phyloP scores from a whole-genome alignment of 139 green algal species.

The Haematococcus lacustris region DNA sequence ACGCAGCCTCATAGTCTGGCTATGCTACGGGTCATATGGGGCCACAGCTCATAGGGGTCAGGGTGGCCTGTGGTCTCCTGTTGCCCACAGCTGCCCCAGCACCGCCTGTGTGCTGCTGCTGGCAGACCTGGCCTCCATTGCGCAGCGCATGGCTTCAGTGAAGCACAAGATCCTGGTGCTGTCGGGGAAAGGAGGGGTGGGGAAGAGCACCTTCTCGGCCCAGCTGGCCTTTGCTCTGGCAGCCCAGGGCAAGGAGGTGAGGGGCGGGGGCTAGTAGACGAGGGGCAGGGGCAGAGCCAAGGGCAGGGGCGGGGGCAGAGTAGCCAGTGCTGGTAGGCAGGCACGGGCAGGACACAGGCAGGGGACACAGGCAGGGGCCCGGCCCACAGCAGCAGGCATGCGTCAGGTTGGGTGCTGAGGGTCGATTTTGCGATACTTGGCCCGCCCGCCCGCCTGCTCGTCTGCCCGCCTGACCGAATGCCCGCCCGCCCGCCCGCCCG shows the following conservation, averaged over 20 bases:
- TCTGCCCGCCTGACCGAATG: no score
- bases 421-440: no score
- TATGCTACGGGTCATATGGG: neutral
- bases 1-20: neutral
- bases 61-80: neutral
- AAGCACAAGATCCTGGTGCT: constrained; percentile 92
- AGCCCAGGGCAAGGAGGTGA: constrained; percentile 51
- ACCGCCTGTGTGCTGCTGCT: neutral
- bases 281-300: no score
- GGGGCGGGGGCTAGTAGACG: no score
- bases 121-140: constrained; percentile 70
- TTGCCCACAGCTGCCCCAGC: neutral
- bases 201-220: constrained; percentile 91
- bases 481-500: no score
- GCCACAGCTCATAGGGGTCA: neutral
- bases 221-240: constrained; percentile 89
- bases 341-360: no score
- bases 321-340: no score
- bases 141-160: constrained; percentile 62
- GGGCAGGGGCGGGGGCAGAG: no score
- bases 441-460: no score
- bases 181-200: constrained; percentile 95
- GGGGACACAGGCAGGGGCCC: no score
- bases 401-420: no score
- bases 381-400: no score